A percentile compares a stretch with the other conserved stretches of the same genome.
phyloP scores from a whole-genome alignment of 2,329 filamentous ascomycete species.

The Ophiostoma tasmaniense region DNA sequence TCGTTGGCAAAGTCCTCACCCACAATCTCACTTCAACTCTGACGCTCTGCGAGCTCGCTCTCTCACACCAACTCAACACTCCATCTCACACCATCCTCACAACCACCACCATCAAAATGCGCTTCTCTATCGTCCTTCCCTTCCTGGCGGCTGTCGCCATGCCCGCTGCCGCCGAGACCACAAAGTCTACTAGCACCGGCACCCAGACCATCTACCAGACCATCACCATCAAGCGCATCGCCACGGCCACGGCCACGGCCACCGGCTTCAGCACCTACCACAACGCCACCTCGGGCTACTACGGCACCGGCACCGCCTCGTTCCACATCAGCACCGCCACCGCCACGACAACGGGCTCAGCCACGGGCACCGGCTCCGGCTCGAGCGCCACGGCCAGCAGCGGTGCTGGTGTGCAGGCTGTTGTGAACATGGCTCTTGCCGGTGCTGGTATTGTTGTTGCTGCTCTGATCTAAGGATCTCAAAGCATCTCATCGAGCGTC shows the following conservation, averaged over 20 bases:
- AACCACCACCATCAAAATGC: conserved; percentile 3
- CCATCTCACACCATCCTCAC: not conserved
- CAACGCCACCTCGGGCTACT: conserved; percentile 6
- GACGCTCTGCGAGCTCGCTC: conserved; percentile 7
- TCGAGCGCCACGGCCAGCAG: not conserved
- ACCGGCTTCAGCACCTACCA: not conserved
- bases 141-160: conserved; percentile 2
- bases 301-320: conserved; percentile 1
- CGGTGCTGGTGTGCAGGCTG: not conserved
- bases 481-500: not conserved
- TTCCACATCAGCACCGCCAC: conserved; percentile 2
- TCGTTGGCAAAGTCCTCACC: conserved; percentile 7
- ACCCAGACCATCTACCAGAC: conserved; percentile 43
- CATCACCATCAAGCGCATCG: conserved; percentile 30
- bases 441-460: conserved; percentile 7
- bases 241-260: not conserved
- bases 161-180: not conserved
- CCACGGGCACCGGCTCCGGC: not conserved
- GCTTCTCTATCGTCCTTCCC: not conserved
- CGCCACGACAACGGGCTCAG: not conserved
- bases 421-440: conserved; percentile 6
- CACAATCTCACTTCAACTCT: not conserved
- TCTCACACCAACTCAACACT: not conserved
- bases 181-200: conserved; percentile 34
- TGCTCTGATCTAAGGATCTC: not conserved